phyloP scores from a whole-genome alignment of 768 basidiomycete genomes.

The Russula sp. region DNA sequence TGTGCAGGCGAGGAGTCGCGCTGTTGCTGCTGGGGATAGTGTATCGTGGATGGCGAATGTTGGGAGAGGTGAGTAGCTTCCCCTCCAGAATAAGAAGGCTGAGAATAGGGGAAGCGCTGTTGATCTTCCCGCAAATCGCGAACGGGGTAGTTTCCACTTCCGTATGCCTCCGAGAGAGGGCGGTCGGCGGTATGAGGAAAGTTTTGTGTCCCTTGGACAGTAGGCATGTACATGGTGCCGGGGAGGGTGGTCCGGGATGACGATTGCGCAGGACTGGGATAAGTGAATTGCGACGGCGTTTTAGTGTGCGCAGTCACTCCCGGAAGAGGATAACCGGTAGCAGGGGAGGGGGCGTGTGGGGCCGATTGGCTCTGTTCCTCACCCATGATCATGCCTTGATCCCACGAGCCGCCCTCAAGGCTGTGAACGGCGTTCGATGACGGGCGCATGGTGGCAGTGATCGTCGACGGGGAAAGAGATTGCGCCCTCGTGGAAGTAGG shows the following conservation, averaged over 20 bases:
- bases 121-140: slow-evolving; percentile 46
- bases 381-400: slow-evolving; percentile 47
- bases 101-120: slow-evolving; percentile 49
- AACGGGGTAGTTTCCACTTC: slow-evolving; percentile 36
- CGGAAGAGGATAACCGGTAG: slow-evolving; percentile 29
- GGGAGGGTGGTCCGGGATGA: slow-evolving; percentile 41
- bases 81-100: slow-evolving; percentile 39
- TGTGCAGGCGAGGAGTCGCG: slow-evolving; percentile 30
- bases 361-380: slow-evolving; percentile 36
- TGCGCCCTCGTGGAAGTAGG: slow-evolving; percentile 46
- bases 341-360: slow-evolving; percentile 31
- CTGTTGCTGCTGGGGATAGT: slow-evolving; percentile 32
- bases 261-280: slow-evolving; percentile 24
- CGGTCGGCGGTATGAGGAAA: slow-evolving; percentile 50
- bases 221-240: slow-evolving; percentile 35
- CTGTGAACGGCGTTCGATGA: slow-evolving; percentile 29
- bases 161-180: slow-evolving; percentile 42
- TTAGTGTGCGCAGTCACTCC: slow-evolving; percentile 12
- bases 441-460: slow-evolving; percentile 42
- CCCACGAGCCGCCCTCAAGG: slow-evolving; percentile 51
- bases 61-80: slow-evolving; percentile 19
- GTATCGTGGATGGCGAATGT: slow-evolving; percentile 32
- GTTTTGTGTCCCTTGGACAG: slow-evolving; percentile 29
- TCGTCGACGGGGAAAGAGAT: slow-evolving; percentile 56
- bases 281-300: slow-evolving; percentile 18